A percentile compares a stretch with the other conserved stretches of the same genome.
Evolutionary conservation across 2,329 filamentous ascomycete species (phyloP).

Genomic region (Colletotrichum euphorbiae): DNA sequence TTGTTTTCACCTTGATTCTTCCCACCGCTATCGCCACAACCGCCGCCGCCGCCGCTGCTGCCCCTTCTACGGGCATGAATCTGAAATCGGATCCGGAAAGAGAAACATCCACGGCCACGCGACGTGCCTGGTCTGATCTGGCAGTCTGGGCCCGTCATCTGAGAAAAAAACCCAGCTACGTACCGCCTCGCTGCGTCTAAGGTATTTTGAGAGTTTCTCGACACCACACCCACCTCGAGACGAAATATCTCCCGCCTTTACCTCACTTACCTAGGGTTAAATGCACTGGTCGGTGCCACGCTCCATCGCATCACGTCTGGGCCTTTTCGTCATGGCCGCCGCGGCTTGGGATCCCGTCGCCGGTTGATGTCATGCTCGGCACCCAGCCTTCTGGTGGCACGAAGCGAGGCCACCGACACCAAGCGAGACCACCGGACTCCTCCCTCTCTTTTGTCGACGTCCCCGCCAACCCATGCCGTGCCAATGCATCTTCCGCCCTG

Average conservation of each 20-base stretch:
- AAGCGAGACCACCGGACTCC: constrained; percentile 27
- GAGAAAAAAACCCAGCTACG: not conserved
- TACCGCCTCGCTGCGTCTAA: not conserved
- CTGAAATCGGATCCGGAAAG: constrained; percentile 24
- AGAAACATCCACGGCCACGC: constrained; percentile 1
- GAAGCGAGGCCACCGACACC: constrained; percentile 26
- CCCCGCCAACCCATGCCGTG: not conserved
- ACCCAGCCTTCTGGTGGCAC: constrained; percentile 29
- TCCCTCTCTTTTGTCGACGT: not conserved
- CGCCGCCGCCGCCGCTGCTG: not conserved
- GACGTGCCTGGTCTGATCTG: constrained; percentile 18
- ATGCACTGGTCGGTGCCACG: constrained; percentile 25
- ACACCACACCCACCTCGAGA: not conserved
- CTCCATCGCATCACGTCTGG: not conserved
- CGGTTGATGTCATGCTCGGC: constrained; percentile 35
- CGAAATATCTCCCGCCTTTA: not conserved
- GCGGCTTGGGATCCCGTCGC: constrained; percentile 9
- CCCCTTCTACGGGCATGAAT: constrained; percentile 6
- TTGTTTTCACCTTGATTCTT: constrained; percentile 23
- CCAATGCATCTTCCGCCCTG: not conserved
- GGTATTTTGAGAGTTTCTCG: too few relatives aligned
- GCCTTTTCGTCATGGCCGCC: constrained; percentile 9
- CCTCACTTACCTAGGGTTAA: constrained; percentile 16
- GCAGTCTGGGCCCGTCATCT: not conserved
- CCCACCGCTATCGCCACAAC: not conserved